Conservation (phyloP, 352 stramenopile genomes). For the Globisporangium rhizosaccharum region DNA sequence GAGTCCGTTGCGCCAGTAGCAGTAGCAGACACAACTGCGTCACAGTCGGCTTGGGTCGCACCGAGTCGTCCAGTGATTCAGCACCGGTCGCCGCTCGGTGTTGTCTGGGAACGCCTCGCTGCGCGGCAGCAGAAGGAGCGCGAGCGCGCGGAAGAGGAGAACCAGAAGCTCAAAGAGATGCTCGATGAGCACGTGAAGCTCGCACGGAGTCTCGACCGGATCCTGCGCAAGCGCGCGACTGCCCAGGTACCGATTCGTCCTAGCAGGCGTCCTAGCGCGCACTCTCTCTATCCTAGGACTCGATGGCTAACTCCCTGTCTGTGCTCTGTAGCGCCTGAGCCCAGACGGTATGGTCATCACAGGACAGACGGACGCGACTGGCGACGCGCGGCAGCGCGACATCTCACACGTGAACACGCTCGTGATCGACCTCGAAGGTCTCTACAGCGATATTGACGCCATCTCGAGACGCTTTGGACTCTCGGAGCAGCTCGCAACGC, state of each 20-base stretch:
- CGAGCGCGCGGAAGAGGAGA: slow-evolving; percentile 10
- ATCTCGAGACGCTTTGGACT: slow-evolving; percentile 8
- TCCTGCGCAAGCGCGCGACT: slow-evolving; percentile 9
- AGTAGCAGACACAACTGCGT: not conserved
- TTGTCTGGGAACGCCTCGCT: slow-evolving; percentile 11
- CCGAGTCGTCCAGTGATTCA: not conserved
- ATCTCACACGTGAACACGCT: slow-evolving; percentile 10
- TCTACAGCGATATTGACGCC: slow-evolving; percentile 9
- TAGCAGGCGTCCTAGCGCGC: not conserved
- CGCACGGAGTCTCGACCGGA: slow-evolving; percentile 12
- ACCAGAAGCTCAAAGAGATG: slow-evolving; percentile 14
- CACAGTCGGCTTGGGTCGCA: not conserved
- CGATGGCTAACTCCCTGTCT: not conserved
- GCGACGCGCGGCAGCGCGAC: slow-evolving; percentile 1
- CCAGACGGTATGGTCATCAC: slow-evolving; percentile 13
- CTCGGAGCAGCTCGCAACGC: slow-evolving; percentile 5
- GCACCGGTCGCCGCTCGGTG: slow-evolving; percentile 9
- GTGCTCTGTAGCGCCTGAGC: slow-evolving; percentile 1
- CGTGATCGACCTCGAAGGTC: slow-evolving; percentile 12
- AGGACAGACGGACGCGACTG: not conserved
- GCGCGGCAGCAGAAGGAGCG: slow-evolving; percentile 12
- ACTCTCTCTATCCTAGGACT: too few relatives aligned
- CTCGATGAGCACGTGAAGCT: slow-evolving; percentile 17
- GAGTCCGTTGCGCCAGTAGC: not conserved
- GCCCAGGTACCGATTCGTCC: not conserved